These are phyloP conservation scores for Fusarium stilboides DNA, from an alignment of 2,329 filamentous ascomycete species.

Conservation along the genomic window DNA sequence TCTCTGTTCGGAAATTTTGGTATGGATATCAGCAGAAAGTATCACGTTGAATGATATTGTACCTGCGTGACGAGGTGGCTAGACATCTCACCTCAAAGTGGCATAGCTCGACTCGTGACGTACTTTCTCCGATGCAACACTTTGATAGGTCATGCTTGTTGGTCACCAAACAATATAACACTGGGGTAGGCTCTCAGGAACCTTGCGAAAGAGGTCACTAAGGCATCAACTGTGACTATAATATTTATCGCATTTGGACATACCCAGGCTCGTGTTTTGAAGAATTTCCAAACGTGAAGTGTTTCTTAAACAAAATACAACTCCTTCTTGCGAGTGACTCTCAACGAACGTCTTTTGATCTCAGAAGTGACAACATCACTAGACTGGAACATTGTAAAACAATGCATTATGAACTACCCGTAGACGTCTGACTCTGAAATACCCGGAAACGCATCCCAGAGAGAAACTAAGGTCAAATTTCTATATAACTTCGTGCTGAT, in stretches of 20 bases:
- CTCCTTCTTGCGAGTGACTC: accelerated
- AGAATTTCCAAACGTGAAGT: background rate
- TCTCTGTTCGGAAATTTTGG: slow-evolving; percentile 1
- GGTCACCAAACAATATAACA: slow-evolving; percentile 1
- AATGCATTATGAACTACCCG: background rate
- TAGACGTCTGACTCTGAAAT: background rate
- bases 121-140: slow-evolving; percentile 11
- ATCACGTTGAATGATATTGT: no score
- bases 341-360: background rate
- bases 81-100: no score
- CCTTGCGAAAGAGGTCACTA: slow-evolving; percentile 1
- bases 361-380: background rate
- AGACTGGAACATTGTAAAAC: background rate
- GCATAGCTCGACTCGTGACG: no score
- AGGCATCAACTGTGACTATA: slow-evolving; percentile 4
- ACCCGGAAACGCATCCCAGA: no score
- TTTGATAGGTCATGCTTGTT: slow-evolving; percentile 18
- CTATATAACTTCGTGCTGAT: no score
- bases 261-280: background rate
- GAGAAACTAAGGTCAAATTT: no score
- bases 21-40: slow-evolving; percentile 1
- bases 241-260: background rate
- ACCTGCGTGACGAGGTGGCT: no score
- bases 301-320: accelerated
- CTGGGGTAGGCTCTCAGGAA: background rate